phyloP scores from a whole-genome alignment of 2,329 filamentous ascomycete species.

The Clonostachys rhizophaga region DNA sequence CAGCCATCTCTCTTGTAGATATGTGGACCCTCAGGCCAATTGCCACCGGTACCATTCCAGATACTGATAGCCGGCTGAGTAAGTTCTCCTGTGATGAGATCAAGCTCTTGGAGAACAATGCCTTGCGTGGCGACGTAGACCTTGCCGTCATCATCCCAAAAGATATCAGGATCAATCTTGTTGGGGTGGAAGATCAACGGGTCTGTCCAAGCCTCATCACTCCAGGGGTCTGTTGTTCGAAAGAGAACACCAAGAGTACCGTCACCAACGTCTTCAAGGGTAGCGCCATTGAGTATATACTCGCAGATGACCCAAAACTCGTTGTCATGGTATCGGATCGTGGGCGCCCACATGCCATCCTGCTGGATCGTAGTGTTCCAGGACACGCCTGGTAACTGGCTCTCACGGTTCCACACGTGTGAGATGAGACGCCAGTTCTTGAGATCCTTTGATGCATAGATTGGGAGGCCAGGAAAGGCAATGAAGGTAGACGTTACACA shows the following conservation, averaged over 20 bases:
- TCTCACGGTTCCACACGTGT: conserved; percentile 20
- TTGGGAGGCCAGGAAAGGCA: conserved; percentile 44
- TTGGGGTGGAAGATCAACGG: conserved; percentile 9
- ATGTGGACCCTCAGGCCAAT: conserved; percentile 24
- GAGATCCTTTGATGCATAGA: conserved; percentile 45
- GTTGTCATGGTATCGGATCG: conserved; percentile 32
- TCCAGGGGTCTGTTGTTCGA: conserved; percentile 29
- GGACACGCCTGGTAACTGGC: conserved; percentile 29
- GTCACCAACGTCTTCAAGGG: not conserved
- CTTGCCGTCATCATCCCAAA: conserved; percentile 17
- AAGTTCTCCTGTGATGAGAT: conserved; percentile 25
- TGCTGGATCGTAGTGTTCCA: conserved; percentile 7
- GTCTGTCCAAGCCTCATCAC: conserved; percentile 32
- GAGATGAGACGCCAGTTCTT: conserved; percentile 36
- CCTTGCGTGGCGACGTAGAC: conserved; percentile 11
- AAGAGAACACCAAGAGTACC: conserved; percentile 33
- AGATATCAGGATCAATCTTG: conserved; percentile 10
- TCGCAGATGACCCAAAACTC: conserved; percentile 34
- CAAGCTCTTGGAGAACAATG: conserved; percentile 16
- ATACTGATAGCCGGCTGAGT: conserved; percentile 25
- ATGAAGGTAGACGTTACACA: conserved; percentile 47
- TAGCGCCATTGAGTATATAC: conserved; percentile 4
- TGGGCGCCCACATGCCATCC: conserved; percentile 40
- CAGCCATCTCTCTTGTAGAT: conserved; percentile 34
- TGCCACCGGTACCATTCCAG: conserved; percentile 38